Evolutionary conservation across 139 green algal species (phyloP), one percentile per base, ranked within the genome.

Genomic region (Chlorella sp.): DNA sequence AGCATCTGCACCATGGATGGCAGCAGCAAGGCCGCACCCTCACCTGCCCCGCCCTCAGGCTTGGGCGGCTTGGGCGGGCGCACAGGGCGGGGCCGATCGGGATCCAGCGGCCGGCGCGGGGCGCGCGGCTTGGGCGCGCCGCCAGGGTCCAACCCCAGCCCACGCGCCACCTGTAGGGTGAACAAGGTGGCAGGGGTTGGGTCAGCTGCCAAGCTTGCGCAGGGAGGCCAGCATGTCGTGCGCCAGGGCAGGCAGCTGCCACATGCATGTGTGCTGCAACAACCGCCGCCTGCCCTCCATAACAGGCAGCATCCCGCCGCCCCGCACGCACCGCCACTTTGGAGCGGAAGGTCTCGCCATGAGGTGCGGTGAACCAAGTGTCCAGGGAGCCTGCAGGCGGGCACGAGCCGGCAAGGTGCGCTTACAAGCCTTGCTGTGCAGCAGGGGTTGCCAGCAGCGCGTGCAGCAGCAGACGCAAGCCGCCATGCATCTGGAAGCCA

Each of bases 351-450:
- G 85, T 73, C 72, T 86, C 85, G 0, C 85, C 85, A 0, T 80
- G 47, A 17, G 85, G 85, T 25, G 55, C 67, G 1, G 18, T 86
- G 64, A 89, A 89, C 85, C 85, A 89, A 0, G 78, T 82, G 75
- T 89, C 85, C n/a, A 89, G 41, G 9, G 51, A 78, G 30, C 82
- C 85, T 6, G 51, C 51, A 60, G 51, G 44, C 44, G 44, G 44
- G 44, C 44, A 51, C 6, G 44, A 51, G 44, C 44, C n/a, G n/a
- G n/a, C n/a, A n/a, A n/a, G n/a, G n/a, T n/a, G n/a, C n/a, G n/a
- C n/a, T n/a, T n/a, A n/a, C n/a, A n/a, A n/a, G n/a, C n/a, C n/a
- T n/a, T n/a, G n/a, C n/a, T n/a, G n/a, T n/a, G n/a, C n/a, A n/a
- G n/a, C n/a, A n/a, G n/a, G n/a, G n/a, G n/a, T n/a, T n/a, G n/a